Conservation (phyloP, 306 rosid species). For the Amphicarpaea edgeworthii region DNA sequence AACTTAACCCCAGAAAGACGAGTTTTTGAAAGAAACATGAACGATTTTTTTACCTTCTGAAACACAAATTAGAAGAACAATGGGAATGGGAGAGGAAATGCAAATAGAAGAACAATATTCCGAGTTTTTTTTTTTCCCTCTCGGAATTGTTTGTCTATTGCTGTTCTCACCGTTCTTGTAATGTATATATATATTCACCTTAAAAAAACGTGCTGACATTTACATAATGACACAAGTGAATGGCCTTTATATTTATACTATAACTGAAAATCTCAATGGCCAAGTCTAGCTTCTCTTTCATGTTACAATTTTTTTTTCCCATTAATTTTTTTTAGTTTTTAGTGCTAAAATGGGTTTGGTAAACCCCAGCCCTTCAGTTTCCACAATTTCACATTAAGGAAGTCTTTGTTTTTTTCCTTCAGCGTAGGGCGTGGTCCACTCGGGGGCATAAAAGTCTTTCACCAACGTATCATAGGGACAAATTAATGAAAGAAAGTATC, state of each 20-base stretch:
- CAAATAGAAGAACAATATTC: not conserved
- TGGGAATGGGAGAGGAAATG: slow-evolving; percentile 42
- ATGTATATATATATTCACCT: not conserved
- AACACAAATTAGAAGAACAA: slow-evolving; percentile 5
- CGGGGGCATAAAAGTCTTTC: slow-evolving; percentile 24
- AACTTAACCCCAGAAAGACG: not conserved
- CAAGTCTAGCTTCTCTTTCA: slow-evolving; percentile 39
- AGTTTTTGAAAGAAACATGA: slow-evolving; percentile 7
- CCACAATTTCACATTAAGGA: slow-evolving; percentile 43
- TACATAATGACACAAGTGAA: slow-evolving; percentile 45
- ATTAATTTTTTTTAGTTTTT: not conserved
- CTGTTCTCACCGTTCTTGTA: slow-evolving; percentile 24
- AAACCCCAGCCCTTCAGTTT: slow-evolving; percentile 40
- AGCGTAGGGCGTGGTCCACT: slow-evolving; percentile 41
- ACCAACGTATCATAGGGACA: not conserved
- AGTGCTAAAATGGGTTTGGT: slow-evolving; percentile 27
- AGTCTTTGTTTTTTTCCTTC: slow-evolving; percentile 47
- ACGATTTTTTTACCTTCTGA: slow-evolving; percentile 36
- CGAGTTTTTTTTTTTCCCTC: not conserved
- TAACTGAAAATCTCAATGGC: slow-evolving; percentile 30
- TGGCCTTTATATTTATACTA: slow-evolving; percentile 45
- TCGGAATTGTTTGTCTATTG: slow-evolving; percentile 17
- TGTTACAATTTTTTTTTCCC: slow-evolving; percentile 29
- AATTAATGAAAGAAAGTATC: not conserved
- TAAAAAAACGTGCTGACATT: slow-evolving; percentile 37